Percentiles rank a stretch among this genome's conserved stretches.
Evolutionary conservation across 2,329 filamentous ascomycete genomes (phyloP).

Genomic region (Huntiella omanensis): DNA sequence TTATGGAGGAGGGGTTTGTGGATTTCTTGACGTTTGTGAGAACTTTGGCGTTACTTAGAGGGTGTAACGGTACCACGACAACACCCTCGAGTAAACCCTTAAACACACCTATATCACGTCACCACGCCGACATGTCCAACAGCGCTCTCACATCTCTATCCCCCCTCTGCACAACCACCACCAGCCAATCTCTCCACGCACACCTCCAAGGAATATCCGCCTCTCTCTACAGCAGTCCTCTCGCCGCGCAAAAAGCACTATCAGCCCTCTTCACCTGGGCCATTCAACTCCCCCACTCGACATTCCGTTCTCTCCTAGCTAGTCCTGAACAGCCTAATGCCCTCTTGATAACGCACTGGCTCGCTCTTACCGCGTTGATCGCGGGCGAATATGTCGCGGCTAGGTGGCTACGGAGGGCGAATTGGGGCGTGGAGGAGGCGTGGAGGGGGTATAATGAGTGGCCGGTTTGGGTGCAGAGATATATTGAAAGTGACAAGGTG

Average conservation of each 20-base stretch:
- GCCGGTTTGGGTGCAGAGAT: conserved; percentile 32
- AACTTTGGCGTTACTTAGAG: conserved; percentile 34
- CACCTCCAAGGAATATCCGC: conserved; percentile 22
- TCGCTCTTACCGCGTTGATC: conserved; percentile 20
- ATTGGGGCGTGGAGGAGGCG: conserved; percentile 20
- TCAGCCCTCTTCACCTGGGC: conserved; percentile 35
- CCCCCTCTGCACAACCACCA: conserved; percentile 23
- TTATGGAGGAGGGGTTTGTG: conserved; percentile 36
- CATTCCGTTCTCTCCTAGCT: conserved; percentile 32
- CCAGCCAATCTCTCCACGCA: conserved; percentile 26
- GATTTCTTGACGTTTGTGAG: conserved; percentile 43
- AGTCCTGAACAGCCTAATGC: conserved; percentile 25
- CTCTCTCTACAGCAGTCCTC: too few species aligned
- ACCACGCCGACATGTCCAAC: conserved; percentile 28
- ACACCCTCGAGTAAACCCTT: background rate
- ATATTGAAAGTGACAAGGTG: too few species aligned
- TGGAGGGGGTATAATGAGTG: conserved; percentile 24
- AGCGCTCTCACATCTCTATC: conserved; percentile 23
- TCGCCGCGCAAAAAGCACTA: conserved; percentile 28
- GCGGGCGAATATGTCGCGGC: conserved; percentile 25
- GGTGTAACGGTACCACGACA: conserved; percentile 27
- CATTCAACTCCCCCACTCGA: conserved; percentile 35
- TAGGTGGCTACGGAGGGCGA: conserved; percentile 33
- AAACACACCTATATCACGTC: conserved; percentile 25
- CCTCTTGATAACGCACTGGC: conserved; percentile 34